Conservation (phyloP, 192 early-diverging fungal species). For the Entomortierella chlamydospora region DNA sequence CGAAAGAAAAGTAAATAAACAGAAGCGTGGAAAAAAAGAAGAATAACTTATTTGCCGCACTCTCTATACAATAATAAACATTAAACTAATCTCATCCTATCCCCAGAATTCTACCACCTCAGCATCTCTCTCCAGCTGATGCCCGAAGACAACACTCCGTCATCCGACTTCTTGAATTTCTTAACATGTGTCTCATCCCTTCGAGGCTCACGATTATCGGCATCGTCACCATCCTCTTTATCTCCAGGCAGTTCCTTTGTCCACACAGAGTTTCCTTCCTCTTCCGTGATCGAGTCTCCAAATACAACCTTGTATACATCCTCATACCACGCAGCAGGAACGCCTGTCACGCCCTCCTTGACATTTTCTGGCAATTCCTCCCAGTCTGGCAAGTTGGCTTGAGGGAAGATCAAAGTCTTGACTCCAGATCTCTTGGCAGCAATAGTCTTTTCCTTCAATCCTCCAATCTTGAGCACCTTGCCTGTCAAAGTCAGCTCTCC, state of each 20-base stretch:
- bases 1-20: neutral
- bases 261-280: conserved; percentile 38
- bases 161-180: conserved; percentile 6
- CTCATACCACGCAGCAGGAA: conserved; percentile 87
- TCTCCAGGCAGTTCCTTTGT: conserved; percentile 44
- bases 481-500: conserved; percentile 98
- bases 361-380: conserved; percentile 94
- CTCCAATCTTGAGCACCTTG: conserved; percentile 97
- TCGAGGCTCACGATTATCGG: conserved; percentile 39
- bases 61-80: conserved; percentile 4
- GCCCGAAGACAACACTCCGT: neutral
- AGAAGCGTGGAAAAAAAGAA: too few species aligned
- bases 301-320: conserved; percentile 73
- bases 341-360: conserved; percentile 87
- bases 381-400: conserved; percentile 92
- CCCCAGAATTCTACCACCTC: conserved; percentile 22
- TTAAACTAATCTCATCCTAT: neutral
- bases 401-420: conserved; percentile 90
- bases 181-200: conserved; percentile 25
- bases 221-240: conserved; percentile 20
- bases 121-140: conserved; percentile 24
- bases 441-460: conserved; percentile 97
- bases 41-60: neutral
- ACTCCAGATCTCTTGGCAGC: conserved; percentile 95
- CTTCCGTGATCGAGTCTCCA: conserved; percentile 47